Evolutionary conservation across 2,329 filamentous ascomycete species (phyloP), one percentile per base, ranked within the genome.

Genomic region (Grosmannia huntii): DNA sequence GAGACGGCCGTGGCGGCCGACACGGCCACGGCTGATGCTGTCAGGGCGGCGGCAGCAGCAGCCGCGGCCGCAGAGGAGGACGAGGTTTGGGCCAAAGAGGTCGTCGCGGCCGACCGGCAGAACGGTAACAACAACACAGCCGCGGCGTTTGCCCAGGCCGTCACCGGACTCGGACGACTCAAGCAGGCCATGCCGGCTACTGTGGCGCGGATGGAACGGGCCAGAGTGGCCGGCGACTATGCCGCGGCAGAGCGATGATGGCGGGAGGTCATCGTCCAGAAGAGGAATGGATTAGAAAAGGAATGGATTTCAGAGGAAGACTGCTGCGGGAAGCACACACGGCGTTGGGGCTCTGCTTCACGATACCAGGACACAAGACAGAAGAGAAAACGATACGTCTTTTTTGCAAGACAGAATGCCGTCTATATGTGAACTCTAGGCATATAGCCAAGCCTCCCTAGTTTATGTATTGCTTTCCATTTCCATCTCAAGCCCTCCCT

Each of bases 121-220:
- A 12, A 16, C 27, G 41, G n/a, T 52, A 23, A 25, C 16, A 21
- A 7, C 51, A 38, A 36, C 28, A 23, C 57, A 46, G 83, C 53
- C 1, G 31, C 55, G 0, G 16, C 79, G 59, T 65, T 61, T 50
- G 68, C 62, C 1, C 69, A 62, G 11, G 79, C 79, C 0, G 75
- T 85, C 1, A 73, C 73, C 53, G 75, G 74, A 19, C 65, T 85
- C 57, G 77, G 71, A 3, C 68, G 74, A 62, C 63, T 85, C 59
- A 83, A 83, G 72, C 75, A 75, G 64, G 78, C 80, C 41, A 79
- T 86, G 78, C 81, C 83, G 19, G 75, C 79, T 23, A 78, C 79
- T 4, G 80, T 83, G 65, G 83, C 83, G 57, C 80, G 76, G 68
- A 84, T 85, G 78, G 82, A 85, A 73, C 75, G 82, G 68, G 83